Percentiles rank a stretch among this genome's conserved stretches.
Conservation (phyloP, 2,329 filamentous ascomycete species). For the Colletotrichum siamense region DNA sequence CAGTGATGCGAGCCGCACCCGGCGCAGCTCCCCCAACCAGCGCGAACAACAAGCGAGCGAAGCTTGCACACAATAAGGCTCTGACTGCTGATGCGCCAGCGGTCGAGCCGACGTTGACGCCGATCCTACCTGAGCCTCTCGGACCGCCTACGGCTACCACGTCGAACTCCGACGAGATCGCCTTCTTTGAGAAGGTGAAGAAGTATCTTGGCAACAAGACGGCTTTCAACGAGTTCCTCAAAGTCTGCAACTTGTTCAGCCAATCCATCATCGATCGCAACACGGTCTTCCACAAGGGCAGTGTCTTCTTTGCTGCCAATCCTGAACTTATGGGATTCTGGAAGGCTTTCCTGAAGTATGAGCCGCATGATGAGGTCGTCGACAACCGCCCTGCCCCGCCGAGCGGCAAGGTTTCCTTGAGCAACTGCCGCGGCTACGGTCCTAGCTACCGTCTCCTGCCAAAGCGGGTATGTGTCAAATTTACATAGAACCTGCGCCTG, state of each 20-base stretch:
- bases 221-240: conserved; percentile 93
- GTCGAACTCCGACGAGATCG: conserved; percentile 84
- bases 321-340: conserved; percentile 90
- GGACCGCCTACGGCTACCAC: conserved; percentile 75
- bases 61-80: conserved; percentile 71
- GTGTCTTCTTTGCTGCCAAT: conserved; percentile 86
- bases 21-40: conserved; percentile 33
- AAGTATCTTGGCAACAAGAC: conserved; percentile 94
- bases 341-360: conserved; percentile 81
- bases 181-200: conserved; percentile 95
- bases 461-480: conserved; percentile 63
- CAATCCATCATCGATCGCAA: conserved; percentile 90
- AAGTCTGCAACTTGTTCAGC: conserved; percentile 94
- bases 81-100: conserved; percentile 62
- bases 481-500: not conserved
- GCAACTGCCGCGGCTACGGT: conserved; percentile 93
- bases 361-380: conserved; percentile 77
- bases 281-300: conserved; percentile 81
- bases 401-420: conserved; percentile 84
- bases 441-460: conserved; percentile 94
- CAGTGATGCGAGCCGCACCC: conserved; percentile 27
- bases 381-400: conserved; percentile 80
- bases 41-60: conserved; percentile 68
- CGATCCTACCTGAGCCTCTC: conserved; percentile 85
- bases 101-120: conserved; percentile 87